Conservation (phyloP, 768 basidiomycete species). For the Lentinula boryana region DNA sequence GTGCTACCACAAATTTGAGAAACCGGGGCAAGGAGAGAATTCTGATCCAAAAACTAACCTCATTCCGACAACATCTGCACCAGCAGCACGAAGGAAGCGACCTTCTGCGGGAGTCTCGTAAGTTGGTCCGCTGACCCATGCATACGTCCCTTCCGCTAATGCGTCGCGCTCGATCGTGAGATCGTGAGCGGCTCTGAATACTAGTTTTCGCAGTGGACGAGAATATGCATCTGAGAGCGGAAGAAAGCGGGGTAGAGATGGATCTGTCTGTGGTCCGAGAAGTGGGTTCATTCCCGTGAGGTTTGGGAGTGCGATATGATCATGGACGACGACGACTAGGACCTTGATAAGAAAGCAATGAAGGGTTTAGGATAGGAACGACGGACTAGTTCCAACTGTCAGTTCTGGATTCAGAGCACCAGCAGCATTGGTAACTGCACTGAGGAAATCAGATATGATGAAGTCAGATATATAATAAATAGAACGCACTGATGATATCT, state of each 20-base stretch:
- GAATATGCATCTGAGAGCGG: conserved; percentile 85
- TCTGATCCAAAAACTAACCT: conserved; percentile 17
- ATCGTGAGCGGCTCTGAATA: conserved; percentile 65
- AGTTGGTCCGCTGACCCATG: conserved; percentile 87
- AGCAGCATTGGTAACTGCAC: conserved; percentile 80
- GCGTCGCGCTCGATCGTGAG: conserved; percentile 48
- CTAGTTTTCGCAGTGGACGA: conserved; percentile 56
- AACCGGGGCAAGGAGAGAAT: not conserved
- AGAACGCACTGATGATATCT: conserved; percentile 64
- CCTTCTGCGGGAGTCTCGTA: conserved; percentile 91
- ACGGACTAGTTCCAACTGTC: conserved; percentile 75
- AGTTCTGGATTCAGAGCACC: conserved; percentile 72
- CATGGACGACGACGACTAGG: conserved; percentile 76
- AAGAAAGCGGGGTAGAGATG: conserved; percentile 66
- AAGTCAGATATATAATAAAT: not conserved
- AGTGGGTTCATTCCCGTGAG: conserved; percentile 74
- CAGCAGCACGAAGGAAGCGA: conserved; percentile 62
- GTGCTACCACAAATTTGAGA: conserved; percentile 34
- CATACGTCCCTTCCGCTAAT: conserved; percentile 78
- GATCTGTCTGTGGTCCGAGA: conserved; percentile 61
- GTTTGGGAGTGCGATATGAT: conserved; percentile 79
- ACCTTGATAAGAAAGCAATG: conserved; percentile 1
- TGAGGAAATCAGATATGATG: not conserved
- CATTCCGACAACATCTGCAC: conserved; percentile 93
- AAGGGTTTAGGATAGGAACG: not conserved